Conservation (phyloP, 225 moss, liverwort and hornwort species). For the Pseudoscleropodium purum region DNA sequence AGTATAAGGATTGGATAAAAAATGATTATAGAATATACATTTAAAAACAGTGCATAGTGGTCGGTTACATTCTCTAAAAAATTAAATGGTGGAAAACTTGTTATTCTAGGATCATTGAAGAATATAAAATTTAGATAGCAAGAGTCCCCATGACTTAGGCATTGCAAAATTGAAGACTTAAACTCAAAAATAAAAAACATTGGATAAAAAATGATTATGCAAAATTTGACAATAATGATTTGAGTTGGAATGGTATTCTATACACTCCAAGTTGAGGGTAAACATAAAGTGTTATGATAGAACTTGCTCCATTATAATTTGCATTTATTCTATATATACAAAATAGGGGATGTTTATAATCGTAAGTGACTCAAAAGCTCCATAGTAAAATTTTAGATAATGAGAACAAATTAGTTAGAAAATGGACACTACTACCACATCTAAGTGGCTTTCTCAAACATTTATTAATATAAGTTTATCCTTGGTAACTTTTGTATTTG, state of each 20-base stretch:
- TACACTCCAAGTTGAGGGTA: not conserved
- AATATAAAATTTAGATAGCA: too few relatives aligned
- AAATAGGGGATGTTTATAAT: too few relatives aligned
- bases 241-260: too few relatives aligned
- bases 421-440: not conserved
- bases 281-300: not conserved
- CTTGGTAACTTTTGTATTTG: too few relatives aligned
- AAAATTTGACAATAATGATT: not conserved
- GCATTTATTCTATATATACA: not conserved
- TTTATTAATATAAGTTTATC: not conserved
- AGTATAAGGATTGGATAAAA: too few relatives aligned
- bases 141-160: too few relatives aligned
- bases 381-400: not conserved
- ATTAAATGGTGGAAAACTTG: too few relatives aligned
- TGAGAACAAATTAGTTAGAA: too few relatives aligned
- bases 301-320: not conserved
- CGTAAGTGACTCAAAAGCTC: too few relatives aligned
- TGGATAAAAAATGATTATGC: not conserved
- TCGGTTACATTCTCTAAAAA: fast-evolving
- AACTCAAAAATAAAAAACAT: not conserved
- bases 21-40: not conserved
- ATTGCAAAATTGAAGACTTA: too few relatives aligned
- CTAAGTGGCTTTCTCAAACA: not conserved
- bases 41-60: not conserved
- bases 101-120: too few relatives aligned